Conservation (phyloP, 805 yeast genomes). For the Metschnikowia colocasiae region DNA sequence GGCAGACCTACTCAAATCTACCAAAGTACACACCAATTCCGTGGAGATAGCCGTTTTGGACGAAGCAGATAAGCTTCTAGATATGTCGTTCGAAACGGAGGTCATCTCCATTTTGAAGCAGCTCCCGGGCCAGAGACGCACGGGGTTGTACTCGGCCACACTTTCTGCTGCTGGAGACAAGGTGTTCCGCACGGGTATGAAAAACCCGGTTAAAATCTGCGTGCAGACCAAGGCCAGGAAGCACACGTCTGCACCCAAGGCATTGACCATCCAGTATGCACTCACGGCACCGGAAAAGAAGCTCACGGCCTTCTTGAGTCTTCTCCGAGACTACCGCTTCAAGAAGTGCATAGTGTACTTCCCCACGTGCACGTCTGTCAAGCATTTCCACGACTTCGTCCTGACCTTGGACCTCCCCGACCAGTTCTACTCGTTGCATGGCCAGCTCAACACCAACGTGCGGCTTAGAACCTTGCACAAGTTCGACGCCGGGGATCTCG, state of each 20-base stretch:
- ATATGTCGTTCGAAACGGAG: constrained; percentile 67
- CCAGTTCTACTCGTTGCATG: constrained; percentile 75
- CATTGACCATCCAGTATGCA: constrained; percentile 60
- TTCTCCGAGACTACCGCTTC: constrained; percentile 53
- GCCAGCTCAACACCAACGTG: constrained; percentile 79
- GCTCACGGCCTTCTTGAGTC: constrained; percentile 51
- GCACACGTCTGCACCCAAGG: constrained; percentile 50
- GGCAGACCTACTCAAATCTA: constrained; percentile 64
- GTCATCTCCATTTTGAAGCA: constrained; percentile 61
- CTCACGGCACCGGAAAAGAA: constrained; percentile 58
- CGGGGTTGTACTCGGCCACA: constrained; percentile 93
- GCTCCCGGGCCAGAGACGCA: constrained; percentile 87
- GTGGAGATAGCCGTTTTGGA: constrained; percentile 78
- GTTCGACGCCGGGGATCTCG: constrained; percentile 49
- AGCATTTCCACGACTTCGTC: constrained; percentile 64
- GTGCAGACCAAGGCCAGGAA: constrained; percentile 52
- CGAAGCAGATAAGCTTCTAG: constrained; percentile 89
- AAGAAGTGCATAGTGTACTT: constrained; percentile 86
- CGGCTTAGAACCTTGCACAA: constrained; percentile 66
- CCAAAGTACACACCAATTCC: constrained; percentile 54
- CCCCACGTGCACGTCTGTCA: constrained; percentile 85
- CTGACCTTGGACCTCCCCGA: constrained; percentile 25
- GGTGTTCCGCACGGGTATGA: constrained; percentile 82
- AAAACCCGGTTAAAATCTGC: constrained; percentile 85
- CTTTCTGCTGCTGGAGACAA: constrained; percentile 75